Percentiles rank a stretch among this genome's conserved stretches.
Evolutionary conservation across 306 rosid genomes (phyloP).

Genomic region (Albizia julibrissin): DNA sequence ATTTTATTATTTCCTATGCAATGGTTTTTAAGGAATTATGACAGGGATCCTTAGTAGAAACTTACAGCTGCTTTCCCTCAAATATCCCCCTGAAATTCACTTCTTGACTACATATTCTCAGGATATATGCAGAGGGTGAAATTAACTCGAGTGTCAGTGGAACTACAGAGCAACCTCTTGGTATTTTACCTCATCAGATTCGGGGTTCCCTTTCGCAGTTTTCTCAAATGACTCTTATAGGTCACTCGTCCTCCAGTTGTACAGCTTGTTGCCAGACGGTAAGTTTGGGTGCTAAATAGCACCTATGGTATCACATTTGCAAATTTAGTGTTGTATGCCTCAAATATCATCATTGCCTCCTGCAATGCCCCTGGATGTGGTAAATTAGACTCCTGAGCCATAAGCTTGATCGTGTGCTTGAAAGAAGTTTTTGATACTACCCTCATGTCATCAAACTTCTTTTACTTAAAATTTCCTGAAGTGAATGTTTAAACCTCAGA

Average conservation of each 20-base stretch:
- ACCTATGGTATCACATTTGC: not conserved
- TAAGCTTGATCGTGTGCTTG: not conserved
- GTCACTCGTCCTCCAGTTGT: conserved; percentile 85
- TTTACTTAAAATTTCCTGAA: not conserved
- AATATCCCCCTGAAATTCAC: conserved; percentile 24
- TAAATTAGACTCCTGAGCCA: not conserved
- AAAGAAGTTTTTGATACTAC: not conserved
- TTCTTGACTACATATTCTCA: conserved; percentile 43
- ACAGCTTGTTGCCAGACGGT: conserved; percentile 86
- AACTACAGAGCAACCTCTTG: conserved; percentile 78
- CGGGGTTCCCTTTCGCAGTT: conserved; percentile 84
- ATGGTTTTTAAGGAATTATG: conserved; percentile 14
- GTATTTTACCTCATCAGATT: conserved; percentile 95
- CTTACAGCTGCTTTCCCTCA: not conserved
- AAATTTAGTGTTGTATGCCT: conserved; percentile 11
- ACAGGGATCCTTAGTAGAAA: conserved; percentile 2
- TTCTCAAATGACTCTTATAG: conserved; percentile 92
- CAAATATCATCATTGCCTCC: not conserved
- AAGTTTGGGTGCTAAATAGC: conserved; percentile 39
- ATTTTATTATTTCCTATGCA: not conserved
- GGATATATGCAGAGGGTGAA: conserved; percentile 83
- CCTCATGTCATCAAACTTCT: not conserved
- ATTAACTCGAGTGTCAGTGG: conserved; percentile 46
- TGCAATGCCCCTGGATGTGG: conserved; percentile 1
- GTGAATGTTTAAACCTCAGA: not conserved